Percentiles rank a stretch among this genome's conserved stretches.
phyloP scores from a whole-genome alignment of 108 stramenopile genomes.

The Pseudonitzschia pungens region DNA sequence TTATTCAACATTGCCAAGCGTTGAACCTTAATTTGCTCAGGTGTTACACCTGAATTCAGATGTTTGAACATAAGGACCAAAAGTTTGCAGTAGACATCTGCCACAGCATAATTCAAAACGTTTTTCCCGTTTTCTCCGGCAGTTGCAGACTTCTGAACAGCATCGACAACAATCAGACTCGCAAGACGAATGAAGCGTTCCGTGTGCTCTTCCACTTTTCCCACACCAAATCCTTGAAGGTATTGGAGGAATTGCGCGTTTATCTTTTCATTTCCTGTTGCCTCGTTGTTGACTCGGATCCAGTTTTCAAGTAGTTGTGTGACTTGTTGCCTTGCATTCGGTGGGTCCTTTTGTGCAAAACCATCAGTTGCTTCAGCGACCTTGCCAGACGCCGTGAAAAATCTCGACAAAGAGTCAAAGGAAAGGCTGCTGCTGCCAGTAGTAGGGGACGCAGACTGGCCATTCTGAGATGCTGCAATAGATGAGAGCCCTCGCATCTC shows the following conservation, averaged over 20 bases:
- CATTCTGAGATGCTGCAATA: constrained; percentile 9
- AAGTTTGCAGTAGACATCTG: constrained; percentile 94
- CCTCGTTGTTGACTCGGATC: constrained; percentile 92
- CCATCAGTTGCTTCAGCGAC: constrained; percentile 70
- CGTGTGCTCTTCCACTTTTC: constrained; percentile 87
- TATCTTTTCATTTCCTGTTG: constrained; percentile 83
- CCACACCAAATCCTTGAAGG: constrained; percentile 88
- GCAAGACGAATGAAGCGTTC: constrained; percentile 95
- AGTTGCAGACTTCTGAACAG: constrained; percentile 63
- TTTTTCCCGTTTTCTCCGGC: constrained; percentile 33
- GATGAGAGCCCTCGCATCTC: constrained; percentile 56
- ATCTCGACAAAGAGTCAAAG: constrained; percentile 50
- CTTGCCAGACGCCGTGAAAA: constrained; percentile 52
- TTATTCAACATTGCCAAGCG: constrained; percentile 88
- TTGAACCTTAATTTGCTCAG: constrained; percentile 65
- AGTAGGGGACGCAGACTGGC: not conserved
- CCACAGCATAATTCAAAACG: constrained; percentile 79
- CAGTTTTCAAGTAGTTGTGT: constrained; percentile 91
- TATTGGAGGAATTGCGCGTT: constrained; percentile 87
- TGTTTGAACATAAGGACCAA: constrained; percentile 85
- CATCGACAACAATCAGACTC: constrained; percentile 88
- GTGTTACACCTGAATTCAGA: constrained; percentile 64
- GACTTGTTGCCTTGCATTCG: constrained; percentile 83
- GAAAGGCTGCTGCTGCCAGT: constrained; percentile 74
- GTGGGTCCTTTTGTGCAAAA: constrained; percentile 72